Base-by-base conservation (phyloP, 257 asterid species). In the Scutellaria minor region DNA sequence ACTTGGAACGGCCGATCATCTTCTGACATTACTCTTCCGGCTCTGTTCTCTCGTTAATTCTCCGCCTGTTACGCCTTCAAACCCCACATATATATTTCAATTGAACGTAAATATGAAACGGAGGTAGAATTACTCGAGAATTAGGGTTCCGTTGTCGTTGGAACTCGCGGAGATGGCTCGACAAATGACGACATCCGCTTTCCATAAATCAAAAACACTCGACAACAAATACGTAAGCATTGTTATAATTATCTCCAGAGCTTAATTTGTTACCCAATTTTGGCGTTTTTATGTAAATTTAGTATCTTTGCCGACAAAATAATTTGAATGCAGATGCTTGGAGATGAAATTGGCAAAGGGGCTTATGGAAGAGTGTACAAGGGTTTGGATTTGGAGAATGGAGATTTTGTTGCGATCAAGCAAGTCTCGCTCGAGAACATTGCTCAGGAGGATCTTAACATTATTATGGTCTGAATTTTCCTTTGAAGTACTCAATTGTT, bases 291-390 rank as follows among this genome's bases (percentile, higher is more conserved):
- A 35, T 35, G 35, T 66, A 3, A 54, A 1, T 10, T 8, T 2
- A 14, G 7, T 13, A 13, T 39, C 0, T 20, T 61, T 46, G 35
- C 9, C n/a, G 41, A 9, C 15, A 52, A 41, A 1, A 4, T 10
- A 6, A 7, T 37, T 63, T 40, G 75, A 55, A 45, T 75, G 68
- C 77, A 86, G 98, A 94, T 94, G 91, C 95, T 91, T 66, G 99
- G 99, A 56, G 99, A 94, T 82, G 99, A 94, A 82, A 94, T 94
- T 60, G 99, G 99, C 37, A 94, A 94, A 86, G 99, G 99, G 64
- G 99, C 99, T 20, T 91, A 91, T 75, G 99, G 99, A 68, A 91
- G 96, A 82, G 99, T 94, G 58, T 94, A 94, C 86, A 94, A 94
- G 85, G 99, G 97, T 59, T 75, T 94, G 89, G 99, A 94, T 85